Evolutionary conservation across 306 rosid species (phyloP).

Genomic region (Quercus glauca): DNA sequence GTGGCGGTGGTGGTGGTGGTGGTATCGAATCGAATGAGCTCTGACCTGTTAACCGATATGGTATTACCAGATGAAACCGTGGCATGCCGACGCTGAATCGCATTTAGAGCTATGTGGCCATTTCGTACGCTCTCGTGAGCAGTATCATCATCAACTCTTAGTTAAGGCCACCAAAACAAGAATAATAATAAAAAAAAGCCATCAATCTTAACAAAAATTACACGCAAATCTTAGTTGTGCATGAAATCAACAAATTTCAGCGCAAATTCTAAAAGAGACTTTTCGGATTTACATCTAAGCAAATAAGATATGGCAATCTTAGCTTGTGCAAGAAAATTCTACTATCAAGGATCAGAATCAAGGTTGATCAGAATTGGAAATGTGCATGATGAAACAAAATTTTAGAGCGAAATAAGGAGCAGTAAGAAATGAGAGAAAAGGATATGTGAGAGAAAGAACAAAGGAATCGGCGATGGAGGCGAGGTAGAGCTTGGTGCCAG

Average conservation of each 20-base stretch:
- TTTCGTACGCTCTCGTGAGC: constrained; percentile 54
- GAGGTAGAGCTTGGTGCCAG: constrained; percentile 47
- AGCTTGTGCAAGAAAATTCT: no score
- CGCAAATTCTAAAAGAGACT: no score
- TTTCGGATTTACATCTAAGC: no score
- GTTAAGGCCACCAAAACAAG: constrained; percentile 53
- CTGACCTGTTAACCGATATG: constrained; percentile 51
- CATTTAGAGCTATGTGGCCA: constrained; percentile 20
- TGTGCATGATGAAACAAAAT: no score
- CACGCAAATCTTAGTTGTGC: no score
- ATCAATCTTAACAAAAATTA: no score
- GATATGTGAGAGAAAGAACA: constrained; percentile 82
- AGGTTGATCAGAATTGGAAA: no score
- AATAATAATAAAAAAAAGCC: background rate
- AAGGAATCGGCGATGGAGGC: constrained; percentile 61
- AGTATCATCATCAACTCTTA: constrained; percentile 36
- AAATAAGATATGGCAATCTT: no score
- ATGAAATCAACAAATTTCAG: no score
- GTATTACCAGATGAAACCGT: constrained; percentile 68
- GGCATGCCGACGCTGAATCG: constrained; percentile 52
- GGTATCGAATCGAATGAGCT: background rate
- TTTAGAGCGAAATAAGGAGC: no score
- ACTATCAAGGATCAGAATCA: no score
- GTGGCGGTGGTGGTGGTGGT: no score
- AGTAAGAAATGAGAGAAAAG: constrained; percentile 14